Conservation (phyloP, 257 asterid genomes). For the Lycium ferocissimum region DNA sequence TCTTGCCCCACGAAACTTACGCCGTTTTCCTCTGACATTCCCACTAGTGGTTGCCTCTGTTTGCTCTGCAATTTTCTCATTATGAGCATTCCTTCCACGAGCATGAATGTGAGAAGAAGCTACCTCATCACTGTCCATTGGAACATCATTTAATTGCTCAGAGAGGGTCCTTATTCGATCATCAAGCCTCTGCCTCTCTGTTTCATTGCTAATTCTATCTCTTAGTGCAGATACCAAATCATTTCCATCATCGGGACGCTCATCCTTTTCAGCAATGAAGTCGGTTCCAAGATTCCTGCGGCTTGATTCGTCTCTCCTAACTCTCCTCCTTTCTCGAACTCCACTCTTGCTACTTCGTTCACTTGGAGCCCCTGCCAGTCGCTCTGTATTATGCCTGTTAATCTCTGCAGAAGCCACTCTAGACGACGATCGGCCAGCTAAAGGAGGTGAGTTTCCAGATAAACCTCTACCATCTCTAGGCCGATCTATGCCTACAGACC, state of each 20-base stretch:
- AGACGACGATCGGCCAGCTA: conserved; percentile 37
- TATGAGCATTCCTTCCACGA: conserved; percentile 44
- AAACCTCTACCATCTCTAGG: conserved; percentile 44
- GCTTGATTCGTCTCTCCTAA: conserved; percentile 52
- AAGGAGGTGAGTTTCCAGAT: conserved; percentile 56
- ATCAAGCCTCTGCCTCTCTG: conserved; percentile 45
- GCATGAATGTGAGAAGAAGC: conserved; percentile 57
- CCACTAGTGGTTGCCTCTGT: conserved; percentile 44
- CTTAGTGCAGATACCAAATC: conserved; percentile 46
- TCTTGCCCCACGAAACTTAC: conserved; percentile 78
- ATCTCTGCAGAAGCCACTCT: conserved; percentile 39
- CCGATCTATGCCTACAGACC: conserved; percentile 58
- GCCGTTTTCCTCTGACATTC: conserved; percentile 66
- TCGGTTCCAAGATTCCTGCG: conserved; percentile 48
- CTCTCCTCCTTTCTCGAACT: conserved; percentile 52
- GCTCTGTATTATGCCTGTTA: conserved; percentile 40
- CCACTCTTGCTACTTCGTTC: conserved; percentile 51
- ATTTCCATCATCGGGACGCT: conserved; percentile 39
- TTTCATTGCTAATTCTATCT: conserved; percentile 44
- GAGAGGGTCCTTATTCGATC: conserved; percentile 58
- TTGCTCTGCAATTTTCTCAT: conserved; percentile 48
- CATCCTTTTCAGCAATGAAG: conserved; percentile 43
- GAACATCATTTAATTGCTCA: conserved; percentile 60
- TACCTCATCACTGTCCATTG: conserved; percentile 65
- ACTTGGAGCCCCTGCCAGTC: conserved; percentile 38